These are phyloP conservation scores for Telfairia occidentalis DNA, from an alignment of 331 rosid genomes.

Conservation along the genomic window DNA sequence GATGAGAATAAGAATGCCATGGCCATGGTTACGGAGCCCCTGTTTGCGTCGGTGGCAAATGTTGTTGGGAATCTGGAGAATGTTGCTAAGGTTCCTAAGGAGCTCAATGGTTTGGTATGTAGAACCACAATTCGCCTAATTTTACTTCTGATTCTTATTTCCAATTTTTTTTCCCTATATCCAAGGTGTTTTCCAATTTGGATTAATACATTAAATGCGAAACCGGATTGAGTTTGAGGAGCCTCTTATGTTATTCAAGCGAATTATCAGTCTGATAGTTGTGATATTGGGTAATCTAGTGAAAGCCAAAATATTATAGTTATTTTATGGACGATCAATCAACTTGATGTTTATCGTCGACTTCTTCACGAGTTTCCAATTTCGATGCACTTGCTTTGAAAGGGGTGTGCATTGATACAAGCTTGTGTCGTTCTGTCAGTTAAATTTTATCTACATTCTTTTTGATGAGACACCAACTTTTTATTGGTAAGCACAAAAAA, in stretches of 20 bases:
- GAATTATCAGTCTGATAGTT: neutral
- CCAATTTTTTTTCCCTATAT: neutral
- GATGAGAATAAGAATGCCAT: constrained; percentile 95
- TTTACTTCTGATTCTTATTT: too few species aligned
- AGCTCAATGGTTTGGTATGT: constrained; percentile 75
- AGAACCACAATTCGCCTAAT: neutral
- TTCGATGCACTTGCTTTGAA: neutral
- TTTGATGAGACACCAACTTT: neutral
- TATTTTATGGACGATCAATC: neutral
- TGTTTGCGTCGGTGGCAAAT: constrained; percentile 86
- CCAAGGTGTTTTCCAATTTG: neutral
- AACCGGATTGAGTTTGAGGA: neutral
- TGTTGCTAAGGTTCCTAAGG: constrained; percentile 57
- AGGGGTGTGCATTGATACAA: neutral
- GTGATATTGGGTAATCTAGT: constrained; percentile 5
- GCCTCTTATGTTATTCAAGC: neutral
- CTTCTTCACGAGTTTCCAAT: neutral
- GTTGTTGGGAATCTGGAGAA: constrained; percentile 65
- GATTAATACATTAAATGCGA: neutral
- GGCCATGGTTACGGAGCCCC: constrained; percentile 97
- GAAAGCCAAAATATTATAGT: neutral
- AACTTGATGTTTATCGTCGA: neutral
- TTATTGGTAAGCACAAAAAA: neutral
- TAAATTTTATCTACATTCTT: neutral
- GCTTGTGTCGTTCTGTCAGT: neutral